phyloP scores from a whole-genome alignment of 345 rosid species.

The Hibiscus syriacus region DNA sequence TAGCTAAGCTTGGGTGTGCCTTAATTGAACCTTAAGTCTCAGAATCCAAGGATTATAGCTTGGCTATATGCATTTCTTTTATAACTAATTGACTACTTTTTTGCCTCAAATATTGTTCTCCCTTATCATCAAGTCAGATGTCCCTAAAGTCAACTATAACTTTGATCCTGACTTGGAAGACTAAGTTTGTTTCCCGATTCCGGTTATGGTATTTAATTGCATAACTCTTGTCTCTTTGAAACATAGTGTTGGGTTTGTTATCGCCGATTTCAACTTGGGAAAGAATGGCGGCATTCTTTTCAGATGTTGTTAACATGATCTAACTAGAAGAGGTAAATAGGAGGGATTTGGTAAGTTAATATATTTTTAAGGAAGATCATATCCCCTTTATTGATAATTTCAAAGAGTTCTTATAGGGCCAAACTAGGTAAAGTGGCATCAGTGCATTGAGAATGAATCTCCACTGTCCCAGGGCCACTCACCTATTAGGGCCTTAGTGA shows the following conservation, averaged over 20 bases:
- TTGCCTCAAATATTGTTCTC: background rate
- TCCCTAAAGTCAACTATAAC: too few species aligned
- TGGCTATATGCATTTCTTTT: background rate
- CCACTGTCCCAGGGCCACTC: background rate
- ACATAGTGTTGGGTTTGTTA: background rate
- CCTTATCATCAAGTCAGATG: background rate
- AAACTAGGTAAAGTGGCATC: background rate
- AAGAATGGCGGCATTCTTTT: background rate
- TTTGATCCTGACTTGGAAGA: too few species aligned
- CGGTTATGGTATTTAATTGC: too few species aligned
- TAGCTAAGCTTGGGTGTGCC: constrained; percentile 4
- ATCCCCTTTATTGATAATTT: background rate
- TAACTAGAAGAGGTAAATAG: background rate
- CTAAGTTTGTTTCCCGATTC: too few species aligned
- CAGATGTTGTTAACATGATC: background rate
- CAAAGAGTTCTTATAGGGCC: background rate
- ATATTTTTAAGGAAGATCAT: background rate
- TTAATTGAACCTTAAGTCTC: background rate
- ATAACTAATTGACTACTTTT: background rate
- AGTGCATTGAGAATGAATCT: background rate
- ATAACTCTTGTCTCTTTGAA: too few species aligned
- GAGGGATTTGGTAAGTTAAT: background rate
- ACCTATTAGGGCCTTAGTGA: background rate
- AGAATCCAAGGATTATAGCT: background rate
- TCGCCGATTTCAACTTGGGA: background rate